Base-by-base conservation (phyloP, 2,329 filamentous ascomycete species). In the Chrysoporthe deuterocubensis region DNA sequence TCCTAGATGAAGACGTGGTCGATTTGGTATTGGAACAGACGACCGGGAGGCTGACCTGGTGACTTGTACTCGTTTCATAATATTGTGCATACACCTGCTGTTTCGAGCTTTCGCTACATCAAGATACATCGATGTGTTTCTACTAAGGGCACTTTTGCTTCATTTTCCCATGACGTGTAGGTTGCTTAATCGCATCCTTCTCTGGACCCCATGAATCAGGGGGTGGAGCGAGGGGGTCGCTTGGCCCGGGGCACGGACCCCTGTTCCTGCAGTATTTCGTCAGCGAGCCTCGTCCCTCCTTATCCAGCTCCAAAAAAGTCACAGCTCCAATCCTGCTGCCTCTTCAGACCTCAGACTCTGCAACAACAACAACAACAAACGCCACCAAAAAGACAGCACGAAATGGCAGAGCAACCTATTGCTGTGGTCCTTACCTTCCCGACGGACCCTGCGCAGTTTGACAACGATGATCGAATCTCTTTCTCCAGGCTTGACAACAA, bases 401-500 rank as follows among this genome's bases (percentile, higher is more conserved):
- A 6, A 5, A 70, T 70, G 69, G 65, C 69, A 57, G 69, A 69
- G 58, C 68, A 74, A 62, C 62, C 69, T 11, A 56, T 67, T 37
- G 73, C 75, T 21, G 75, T 76, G 65, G 70, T 75, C 40, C 75
- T 77, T 76, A 80, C 79, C 13, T 88, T 90, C 66, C 87, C 88
- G 32, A 87, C 82, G 21, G 82, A 92, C 67, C 84, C 86, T 16
- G 84, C 87, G 67, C 86, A 91, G 60, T 96, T 97, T 76, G 89
- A 91, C 74, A 81, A 81, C 68, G 94, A 97, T 76, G 87, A 92
- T 40, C 91, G 94, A 73, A 92, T 97, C 75, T 95, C 93, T 6
- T 97, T 91, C 81, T 95, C 92, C n/a, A 92, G 88, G 76, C 84
- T 93, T 70, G 91, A 95, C 79, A 85, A 89, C 75, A 95, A 93